Evolutionary conservation across 164 flowering plant species (phyloP).

Genomic region (Sextonia rubra): DNA sequence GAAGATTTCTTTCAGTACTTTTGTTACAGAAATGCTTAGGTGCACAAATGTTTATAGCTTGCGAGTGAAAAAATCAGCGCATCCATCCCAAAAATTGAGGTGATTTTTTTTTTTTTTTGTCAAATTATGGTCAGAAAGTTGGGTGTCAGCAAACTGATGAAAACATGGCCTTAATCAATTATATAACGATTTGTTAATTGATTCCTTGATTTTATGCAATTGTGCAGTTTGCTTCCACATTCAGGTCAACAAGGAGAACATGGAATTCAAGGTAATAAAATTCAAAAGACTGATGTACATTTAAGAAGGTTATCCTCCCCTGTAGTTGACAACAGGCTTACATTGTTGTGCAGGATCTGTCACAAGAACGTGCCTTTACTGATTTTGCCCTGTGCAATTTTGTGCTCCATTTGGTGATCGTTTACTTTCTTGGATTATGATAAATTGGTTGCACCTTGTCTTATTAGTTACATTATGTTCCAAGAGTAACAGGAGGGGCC

Average conservation of each 20-base stretch:
- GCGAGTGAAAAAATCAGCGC: not conserved
- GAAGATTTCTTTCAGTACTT: not conserved
- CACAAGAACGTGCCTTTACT: slow-evolving; percentile 96
- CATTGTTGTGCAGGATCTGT: slow-evolving; percentile 59
- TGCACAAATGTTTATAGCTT: not conserved
- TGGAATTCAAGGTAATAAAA: slow-evolving; percentile 87
- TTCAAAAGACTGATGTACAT: too few species aligned
- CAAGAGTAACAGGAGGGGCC: too few species aligned
- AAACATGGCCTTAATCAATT: too few species aligned
- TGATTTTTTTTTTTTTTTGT: too few species aligned
- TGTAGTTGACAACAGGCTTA: not conserved
- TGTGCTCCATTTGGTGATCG: slow-evolving; percentile 94
- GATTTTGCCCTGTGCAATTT: slow-evolving; percentile 96
- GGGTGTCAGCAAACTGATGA: too few species aligned
- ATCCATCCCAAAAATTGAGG: too few species aligned
- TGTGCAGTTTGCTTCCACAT: slow-evolving; percentile 84
- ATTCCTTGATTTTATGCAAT: not conserved
- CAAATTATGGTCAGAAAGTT: too few species aligned
- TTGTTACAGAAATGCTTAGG: not conserved
- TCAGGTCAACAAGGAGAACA: slow-evolving; percentile 98
- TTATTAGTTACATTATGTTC: too few species aligned
- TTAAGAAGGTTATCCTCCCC: too few species aligned
- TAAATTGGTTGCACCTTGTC: too few species aligned
- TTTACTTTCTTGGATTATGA: slow-evolving; percentile 76
- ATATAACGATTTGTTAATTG: not conserved